Evolutionary conservation across 257 asterid genomes (phyloP), one percentile per base, ranked within the genome.

Genomic region (Cinchona pubescens): DNA sequence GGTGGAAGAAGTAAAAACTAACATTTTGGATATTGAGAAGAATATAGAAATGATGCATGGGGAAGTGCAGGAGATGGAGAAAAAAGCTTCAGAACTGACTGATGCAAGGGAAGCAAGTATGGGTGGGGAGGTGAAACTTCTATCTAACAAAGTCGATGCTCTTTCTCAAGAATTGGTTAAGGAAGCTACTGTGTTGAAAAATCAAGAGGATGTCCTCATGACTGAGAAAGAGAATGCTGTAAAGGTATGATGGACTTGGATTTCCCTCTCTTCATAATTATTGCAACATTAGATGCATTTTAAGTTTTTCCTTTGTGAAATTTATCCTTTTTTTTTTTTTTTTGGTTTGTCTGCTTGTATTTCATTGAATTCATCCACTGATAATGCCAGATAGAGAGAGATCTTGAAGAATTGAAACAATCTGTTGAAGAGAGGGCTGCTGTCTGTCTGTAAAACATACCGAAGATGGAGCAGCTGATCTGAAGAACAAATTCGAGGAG

Each of bases 381-480:
- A 60, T 60, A 51, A 78, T 70, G 62, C 73, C 87, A 94, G 99
- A 87, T 85, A 49, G 86, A 85, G 87, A 89, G 74, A 86, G 81
- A 83, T 83, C 87, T 95, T 29, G 88, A 88, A 75, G 99, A 95
- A 80, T 84, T 90, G 72, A 91, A 88, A 82, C 91, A 85, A 82
- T 86, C 94, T 49, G 92, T 92, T 72, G 89, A 86, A 83, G 94
- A 91, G 86, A 88, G 77, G 87, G 93, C 82, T 56, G 78, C 85
- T 64, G 90, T n/a, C n/a, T n/a, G n/a, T n/a, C 94, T 53, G 91
- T 91, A 60, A 82, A 83, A 82, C 84, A 74, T 51, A 93, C 96
- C 64, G 98, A 95, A 83, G 97, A 88, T 72, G 98, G 96, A 72
- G 96, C 97, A 72, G 88, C 94, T 64, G 92, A 82, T 83, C 87